These are phyloP conservation scores for Helotiales sp. DNA, from an alignment of 2,329 filamentous ascomycete genomes.

Conservation along the genomic window DNA sequence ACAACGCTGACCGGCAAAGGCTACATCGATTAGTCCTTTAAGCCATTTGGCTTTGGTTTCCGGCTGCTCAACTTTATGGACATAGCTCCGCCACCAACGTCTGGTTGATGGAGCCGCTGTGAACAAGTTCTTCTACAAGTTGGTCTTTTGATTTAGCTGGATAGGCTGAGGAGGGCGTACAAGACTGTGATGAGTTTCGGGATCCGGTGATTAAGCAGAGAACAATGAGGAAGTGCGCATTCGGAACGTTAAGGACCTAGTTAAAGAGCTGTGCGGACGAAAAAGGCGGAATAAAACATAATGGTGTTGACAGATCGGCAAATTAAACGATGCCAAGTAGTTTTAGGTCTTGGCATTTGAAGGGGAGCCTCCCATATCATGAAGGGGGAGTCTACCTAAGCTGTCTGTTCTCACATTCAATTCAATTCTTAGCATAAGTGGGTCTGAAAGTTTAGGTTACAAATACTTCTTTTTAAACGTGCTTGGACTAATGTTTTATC, in stretches of 20 bases:
- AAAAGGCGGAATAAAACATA: not conserved
- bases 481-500: too few relatives aligned
- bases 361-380: not conserved
- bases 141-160: too few relatives aligned
- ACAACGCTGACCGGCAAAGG: not conserved
- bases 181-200: not conserved
- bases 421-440: not conserved
- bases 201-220: not conserved
- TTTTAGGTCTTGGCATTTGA: not conserved
- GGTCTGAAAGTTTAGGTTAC: not conserved
- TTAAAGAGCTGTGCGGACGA: not conserved
- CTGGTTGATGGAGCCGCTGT: too few relatives aligned
- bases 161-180: too few relatives aligned
- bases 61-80: not conserved
- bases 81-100: not conserved
- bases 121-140: too few relatives aligned
- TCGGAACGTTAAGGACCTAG: not conserved
- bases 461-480: not conserved
- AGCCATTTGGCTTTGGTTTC: not conserved
- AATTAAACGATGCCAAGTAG: not conserved
- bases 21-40: not conserved
- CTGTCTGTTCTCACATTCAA: not conserved
- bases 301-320: not conserved
- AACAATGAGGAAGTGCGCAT: not conserved
- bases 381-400: not conserved